phyloP scores from a whole-genome alignment of 768 basidiomycete species.

The Mycena galericulata region DNA sequence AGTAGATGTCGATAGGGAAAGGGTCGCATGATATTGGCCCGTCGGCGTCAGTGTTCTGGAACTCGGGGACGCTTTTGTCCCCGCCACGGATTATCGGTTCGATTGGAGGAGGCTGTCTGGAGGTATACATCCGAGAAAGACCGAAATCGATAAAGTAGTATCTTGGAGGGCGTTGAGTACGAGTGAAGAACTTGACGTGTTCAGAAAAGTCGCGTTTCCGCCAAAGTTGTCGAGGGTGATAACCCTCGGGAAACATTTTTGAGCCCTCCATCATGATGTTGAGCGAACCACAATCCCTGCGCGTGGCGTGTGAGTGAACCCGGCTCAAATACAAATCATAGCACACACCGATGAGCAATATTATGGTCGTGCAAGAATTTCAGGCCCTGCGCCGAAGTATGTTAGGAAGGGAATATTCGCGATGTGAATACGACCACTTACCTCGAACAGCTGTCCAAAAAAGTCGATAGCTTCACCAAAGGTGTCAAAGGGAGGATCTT shows the following conservation, averaged over 20 bases:
- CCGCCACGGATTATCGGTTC: slow-evolving; percentile 50
- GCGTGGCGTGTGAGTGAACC: no score
- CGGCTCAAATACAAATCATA: background rate
- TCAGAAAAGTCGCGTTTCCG: background rate
- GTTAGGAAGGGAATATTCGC: background rate
- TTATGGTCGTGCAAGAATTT: slow-evolving; percentile 46
- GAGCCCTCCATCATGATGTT: slow-evolving; percentile 44
- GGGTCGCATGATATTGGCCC: slow-evolving; percentile 43
- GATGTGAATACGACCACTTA: slow-evolving; percentile 3
- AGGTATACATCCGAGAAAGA: slow-evolving; percentile 43
- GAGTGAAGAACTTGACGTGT: slow-evolving; percentile 39
- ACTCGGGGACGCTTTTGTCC: slow-evolving; percentile 57
- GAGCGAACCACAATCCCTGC: slow-evolving; percentile 37
- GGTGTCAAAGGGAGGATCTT: slow-evolving; percentile 41
- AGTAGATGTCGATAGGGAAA: slow-evolving; percentile 58
- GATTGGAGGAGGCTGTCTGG: slow-evolving; percentile 38
- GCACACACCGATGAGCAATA: slow-evolving; percentile 32
- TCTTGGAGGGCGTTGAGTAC: slow-evolving; percentile 44
- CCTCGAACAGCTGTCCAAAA: slow-evolving; percentile 46
- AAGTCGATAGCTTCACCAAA: slow-evolving; percentile 47
- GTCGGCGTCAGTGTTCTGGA: slow-evolving; percentile 29
- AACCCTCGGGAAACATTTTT: slow-evolving; percentile 27
- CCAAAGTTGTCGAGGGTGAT: slow-evolving; percentile 24
- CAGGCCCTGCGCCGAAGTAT: slow-evolving; percentile 41
- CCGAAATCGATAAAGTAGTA: slow-evolving; percentile 57